Base-by-base conservation (phyloP, 176 grass and related monocot genomes). In the Rhynchospora tenuis region DNA sequence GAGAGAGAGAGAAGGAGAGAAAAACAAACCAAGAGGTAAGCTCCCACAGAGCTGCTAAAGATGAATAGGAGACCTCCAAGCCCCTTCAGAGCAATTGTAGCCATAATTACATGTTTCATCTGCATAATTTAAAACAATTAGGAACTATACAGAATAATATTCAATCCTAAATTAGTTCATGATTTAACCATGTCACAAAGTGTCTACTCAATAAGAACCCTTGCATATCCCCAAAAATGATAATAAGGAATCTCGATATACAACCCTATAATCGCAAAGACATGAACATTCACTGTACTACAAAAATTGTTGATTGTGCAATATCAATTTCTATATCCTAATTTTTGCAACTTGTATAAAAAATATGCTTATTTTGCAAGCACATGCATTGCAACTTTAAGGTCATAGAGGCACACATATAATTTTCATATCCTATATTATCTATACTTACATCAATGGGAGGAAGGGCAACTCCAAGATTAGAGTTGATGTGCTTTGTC, bases 31-130 rank as follows among this genome's bases (percentile, higher is more conserved):
- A 98, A 87, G 44, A 98, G 89, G 67, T 91, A 90, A 33, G 95
- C 95, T 48, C 95, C 95, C 1, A 98, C 59, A 23, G 92, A 93
- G 80, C 90, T 93, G 79, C 95, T 93, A 43, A 98, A 65, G 51
- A 98, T 98, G 76, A 98, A 98, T 22, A 98, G 92, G 10, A 98
- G 92, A 71, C 95, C 89, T 81, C 95, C 95, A 22, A 93, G 78
- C 19, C 95, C 92, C 86, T 95, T 98, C 31, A 98, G 91, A 28
- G 74, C 86, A 83, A 95, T 95, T 17, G 90, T 87, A 65, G 86
- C 78, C 29, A 86, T 87, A 59, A 98, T 80, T 17, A 98, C 88
- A 86, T 98, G 89, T 26, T 87, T 95, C 84, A 98, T 86, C 95
- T 93, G 89, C 28, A 81, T 28, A 91, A 71, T 27, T 50, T 12